phyloP scores from a whole-genome alignment of 78 protist species.

The Corallochytrium limacisporum region DNA sequence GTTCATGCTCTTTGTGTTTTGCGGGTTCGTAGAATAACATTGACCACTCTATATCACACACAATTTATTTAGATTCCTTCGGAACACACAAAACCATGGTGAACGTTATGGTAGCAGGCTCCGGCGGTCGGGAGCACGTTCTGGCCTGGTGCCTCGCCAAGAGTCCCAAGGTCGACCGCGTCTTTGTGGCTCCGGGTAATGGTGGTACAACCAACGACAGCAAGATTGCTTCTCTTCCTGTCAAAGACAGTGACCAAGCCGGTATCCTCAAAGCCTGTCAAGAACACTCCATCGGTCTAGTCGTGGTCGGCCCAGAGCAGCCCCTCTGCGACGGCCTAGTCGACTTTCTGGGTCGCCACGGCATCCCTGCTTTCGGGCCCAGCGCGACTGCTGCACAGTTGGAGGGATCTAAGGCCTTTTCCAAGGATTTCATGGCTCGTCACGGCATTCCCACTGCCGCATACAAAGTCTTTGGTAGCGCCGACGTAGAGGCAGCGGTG shows the following conservation, averaged over 20 bases:
- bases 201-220: slow-evolving; percentile 2
- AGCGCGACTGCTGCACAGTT: slow-evolving; percentile 46
- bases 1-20: too few species aligned
- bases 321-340: slow-evolving; percentile 67
- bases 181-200: slow-evolving; percentile 7
- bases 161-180: neutral
- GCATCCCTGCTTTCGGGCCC: slow-evolving; percentile 61
- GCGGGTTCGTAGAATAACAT: too few species aligned
- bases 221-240: neutral
- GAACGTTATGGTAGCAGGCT: neutral
- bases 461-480: neutral
- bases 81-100: too few species aligned
- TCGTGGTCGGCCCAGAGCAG: slow-evolving; percentile 75
- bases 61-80: too few species aligned
- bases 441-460: slow-evolving; percentile 66
- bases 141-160: slow-evolving; percentile 17
- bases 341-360: neutral
- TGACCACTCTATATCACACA: too few species aligned
- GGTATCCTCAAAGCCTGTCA: neutral
- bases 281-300: slow-evolving; percentile 11
- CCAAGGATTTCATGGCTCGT: slow-evolving; percentile 64
- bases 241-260: neutral
- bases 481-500: neutral
- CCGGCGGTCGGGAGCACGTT: slow-evolving; percentile 11
- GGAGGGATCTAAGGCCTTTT: slow-evolving; percentile 71